Base-by-base conservation (phyloP, 2,329 filamentous ascomycete genomes). In the Talaromyces pinophilus region DNA sequence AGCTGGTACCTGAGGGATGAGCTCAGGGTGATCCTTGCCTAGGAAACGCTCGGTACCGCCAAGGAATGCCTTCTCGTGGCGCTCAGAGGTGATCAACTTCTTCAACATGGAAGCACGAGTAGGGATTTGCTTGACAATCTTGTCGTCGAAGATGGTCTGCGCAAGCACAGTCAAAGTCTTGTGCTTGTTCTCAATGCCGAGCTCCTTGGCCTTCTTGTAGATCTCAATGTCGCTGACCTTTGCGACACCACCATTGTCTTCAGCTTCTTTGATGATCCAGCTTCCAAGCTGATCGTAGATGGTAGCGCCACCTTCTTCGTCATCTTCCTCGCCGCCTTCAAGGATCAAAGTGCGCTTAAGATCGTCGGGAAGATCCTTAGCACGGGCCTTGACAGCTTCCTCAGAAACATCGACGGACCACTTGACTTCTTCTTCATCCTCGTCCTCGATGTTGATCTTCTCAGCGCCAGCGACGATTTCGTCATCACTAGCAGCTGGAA, bases 391-490 rank as follows among this genome's bases (percentile, higher is more conserved):
- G 83, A 98, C 91, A 71, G 95, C 95, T 79, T 93, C 93, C 79
- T 93, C 92, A 70, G 93, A 97, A 83, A 96, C 95, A 79, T 99
- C 95, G 67, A 98, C 92, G 69, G 93, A 92, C 95, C 95, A 99
- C 22, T 67, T 30, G 71, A 96, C 88, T 69, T 96, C 89, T 71
- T 97, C 92, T 80, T 93, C 92, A 74, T 87, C 85, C 74, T 90
- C 87, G 64, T 87, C 85, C 30, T 83, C 82, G 55, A 86, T 86
- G 46, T 59, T 67, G 74, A 97, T 90, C 75, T 90, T 90, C 73
- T 88, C 84, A 71, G 89, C 89, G 69, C 86, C 87, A 67, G 84
- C 83, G 68, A 88, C 88, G 79, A 90, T 90, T 81, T 97, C 95
- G 77, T 97, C 93, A 76, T 98, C 94, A 76, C 93, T 97, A 70